Conservation (phyloP, 2,329 filamentous ascomycete species). For the Nemania serpens region DNA sequence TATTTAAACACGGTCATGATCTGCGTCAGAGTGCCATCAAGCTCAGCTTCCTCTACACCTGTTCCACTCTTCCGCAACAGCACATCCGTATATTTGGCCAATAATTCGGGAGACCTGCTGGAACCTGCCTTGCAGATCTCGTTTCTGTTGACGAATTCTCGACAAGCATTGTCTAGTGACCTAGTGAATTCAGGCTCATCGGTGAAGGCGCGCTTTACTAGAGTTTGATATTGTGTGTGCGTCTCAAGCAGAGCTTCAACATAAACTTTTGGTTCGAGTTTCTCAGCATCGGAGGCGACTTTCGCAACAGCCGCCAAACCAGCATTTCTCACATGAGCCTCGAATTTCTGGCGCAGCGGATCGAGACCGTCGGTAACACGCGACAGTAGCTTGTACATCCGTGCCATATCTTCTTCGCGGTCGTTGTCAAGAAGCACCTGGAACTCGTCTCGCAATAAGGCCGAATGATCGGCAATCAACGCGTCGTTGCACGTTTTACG, state of each 20-base stretch:
- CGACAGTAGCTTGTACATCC: slow-evolving; percentile 92
- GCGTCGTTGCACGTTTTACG: slow-evolving; percentile 88
- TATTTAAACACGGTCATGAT: slow-evolving; percentile 99
- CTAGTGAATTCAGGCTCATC: slow-evolving; percentile 97
- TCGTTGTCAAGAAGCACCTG: slow-evolving; percentile 92
- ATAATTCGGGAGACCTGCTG: slow-evolving; percentile 89
- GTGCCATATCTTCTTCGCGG: slow-evolving; percentile 90
- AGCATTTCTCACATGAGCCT: slow-evolving; percentile 89
- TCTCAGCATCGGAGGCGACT: slow-evolving; percentile 84
- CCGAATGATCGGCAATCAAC: slow-evolving; percentile 85
- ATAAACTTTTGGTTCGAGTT: slow-evolving; percentile 93
- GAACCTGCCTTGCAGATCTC: slow-evolving; percentile 92
- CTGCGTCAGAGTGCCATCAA: slow-evolving; percentile 85
- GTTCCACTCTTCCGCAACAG: slow-evolving; percentile 91
- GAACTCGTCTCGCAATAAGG: slow-evolving; percentile 91
- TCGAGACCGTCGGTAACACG: slow-evolving; percentile 91
- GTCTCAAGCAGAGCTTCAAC: slow-evolving; percentile 94
- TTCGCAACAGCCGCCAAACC: slow-evolving; percentile 89
- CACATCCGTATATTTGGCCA: slow-evolving; percentile 94
- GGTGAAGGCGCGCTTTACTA: slow-evolving; percentile 91
- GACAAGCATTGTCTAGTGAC: slow-evolving; percentile 93
- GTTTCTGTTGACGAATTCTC: slow-evolving; percentile 98
- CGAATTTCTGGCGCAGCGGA: slow-evolving; percentile 83
- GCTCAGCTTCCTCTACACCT: slow-evolving; percentile 89
- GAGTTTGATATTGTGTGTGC: slow-evolving; percentile 87